Evolutionary conservation across 805 yeast species (phyloP).

Genomic region (Metahyphopichia silvanorum): DNA sequence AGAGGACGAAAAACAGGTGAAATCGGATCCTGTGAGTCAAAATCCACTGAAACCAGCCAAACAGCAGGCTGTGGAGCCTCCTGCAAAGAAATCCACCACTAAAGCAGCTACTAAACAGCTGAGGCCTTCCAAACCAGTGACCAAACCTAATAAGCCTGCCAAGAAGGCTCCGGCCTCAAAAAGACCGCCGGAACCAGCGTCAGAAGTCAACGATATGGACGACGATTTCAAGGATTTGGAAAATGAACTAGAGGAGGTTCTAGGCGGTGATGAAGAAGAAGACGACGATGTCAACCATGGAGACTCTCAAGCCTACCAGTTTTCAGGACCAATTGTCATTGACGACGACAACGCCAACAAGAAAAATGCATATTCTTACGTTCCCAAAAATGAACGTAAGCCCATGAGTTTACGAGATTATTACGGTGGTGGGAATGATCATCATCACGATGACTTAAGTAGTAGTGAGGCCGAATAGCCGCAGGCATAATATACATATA

Average conservation of each 20-base stretch:
- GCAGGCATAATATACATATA: too few relatives aligned
- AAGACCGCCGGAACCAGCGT: conserved; percentile 4
- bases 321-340: conserved; percentile 19
- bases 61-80: background rate
- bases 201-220: conserved; percentile 13
- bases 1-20: conserved; percentile 4
- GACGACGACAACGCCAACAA: conserved; percentile 20
- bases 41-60: too few relatives aligned
- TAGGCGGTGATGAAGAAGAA: conserved; percentile 20
- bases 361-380: background rate
- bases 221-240: conserved; percentile 44
- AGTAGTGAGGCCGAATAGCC: conserved; percentile 30
- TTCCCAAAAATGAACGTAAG: conserved; percentile 9
- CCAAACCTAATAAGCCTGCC: background rate
- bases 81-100: background rate
- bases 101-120: too few relatives aligned
- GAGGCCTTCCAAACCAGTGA: conserved; percentile 6
- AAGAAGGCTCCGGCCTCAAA: background rate
- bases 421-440: conserved; percentile 23
- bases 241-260: conserved; percentile 39
- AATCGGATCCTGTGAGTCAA: conserved; percentile 6
- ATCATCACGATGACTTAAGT: conserved; percentile 19
- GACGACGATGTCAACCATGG: conserved; percentile 24
- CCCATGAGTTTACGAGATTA: conserved; percentile 41
- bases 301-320: conserved; percentile 19